Evolutionary conservation across 2,329 filamentous ascomycete species (phyloP).

Genomic region (Nemania serpens): DNA sequence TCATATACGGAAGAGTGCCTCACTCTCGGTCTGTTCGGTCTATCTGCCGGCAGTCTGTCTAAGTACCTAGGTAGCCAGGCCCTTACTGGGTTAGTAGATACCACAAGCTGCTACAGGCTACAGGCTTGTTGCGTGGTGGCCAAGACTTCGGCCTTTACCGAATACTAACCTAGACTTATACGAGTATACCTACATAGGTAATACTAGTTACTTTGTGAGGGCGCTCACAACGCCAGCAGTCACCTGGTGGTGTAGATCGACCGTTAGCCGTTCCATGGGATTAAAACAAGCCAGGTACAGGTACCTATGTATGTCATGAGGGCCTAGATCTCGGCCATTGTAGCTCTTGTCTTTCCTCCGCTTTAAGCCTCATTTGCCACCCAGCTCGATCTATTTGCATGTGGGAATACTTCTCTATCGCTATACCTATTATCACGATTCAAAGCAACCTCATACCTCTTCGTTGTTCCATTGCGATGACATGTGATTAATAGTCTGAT

Average conservation of each 20-base stretch:
- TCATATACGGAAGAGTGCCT: slow-evolving; percentile 4
- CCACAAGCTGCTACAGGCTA: too few relatives aligned
- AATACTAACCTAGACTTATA: neutral
- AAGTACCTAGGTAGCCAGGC: too few relatives aligned
- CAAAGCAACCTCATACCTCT: too few relatives aligned
- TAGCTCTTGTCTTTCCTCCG: neutral
- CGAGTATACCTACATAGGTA: neutral
- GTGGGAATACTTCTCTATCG: neutral
- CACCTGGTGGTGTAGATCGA: neutral
- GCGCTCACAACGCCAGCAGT: neutral
- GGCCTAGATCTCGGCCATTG: neutral
- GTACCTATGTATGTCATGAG: neutral
- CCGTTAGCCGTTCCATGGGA: neutral
- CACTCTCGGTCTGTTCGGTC: slow-evolving; percentile 11
- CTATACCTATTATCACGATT: too few relatives aligned
- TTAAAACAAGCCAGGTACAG: neutral
- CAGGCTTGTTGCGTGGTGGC: too few relatives aligned
- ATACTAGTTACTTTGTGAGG: neutral
- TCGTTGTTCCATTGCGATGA: too few relatives aligned
- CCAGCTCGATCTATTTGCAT: neutral
- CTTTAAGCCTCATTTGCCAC: neutral
- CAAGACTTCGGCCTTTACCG: neutral
- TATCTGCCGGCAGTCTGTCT: slow-evolving; percentile 13
- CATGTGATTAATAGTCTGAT: too few relatives aligned
- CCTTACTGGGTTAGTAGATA: too few relatives aligned